Evolutionary conservation across 306 rosid genomes (phyloP), one percentile per base, ranked within the genome.

Genomic region (Quercus suber): DNA sequence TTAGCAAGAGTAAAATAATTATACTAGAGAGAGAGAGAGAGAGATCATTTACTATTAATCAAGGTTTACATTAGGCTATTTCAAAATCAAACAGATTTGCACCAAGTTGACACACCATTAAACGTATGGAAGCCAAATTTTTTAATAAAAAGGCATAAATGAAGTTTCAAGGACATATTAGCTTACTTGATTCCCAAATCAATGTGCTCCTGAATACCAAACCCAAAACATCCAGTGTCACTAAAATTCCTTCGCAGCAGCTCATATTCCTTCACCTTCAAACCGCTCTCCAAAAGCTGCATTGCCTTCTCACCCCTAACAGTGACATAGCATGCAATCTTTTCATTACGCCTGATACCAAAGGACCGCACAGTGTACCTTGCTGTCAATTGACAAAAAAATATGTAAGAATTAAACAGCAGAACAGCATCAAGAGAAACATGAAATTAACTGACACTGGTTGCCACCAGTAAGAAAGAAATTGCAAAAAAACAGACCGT

Each of bases 271-370:
- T 91, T 93, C 53, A 89, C 94, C 88, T 93, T 91, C 75, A 93
- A 81, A 3, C 98, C 98, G 80, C 94, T 91, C 80, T 93, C 98
- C 88, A 91, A 82, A 25, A 91, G 97, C 59, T 91, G 94, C 92
- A 91, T 91, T 1, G 98, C 98, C 86, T 93, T 93, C 17, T 93
- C 98, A 18, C 97, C 97, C 82, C 94, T 88, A 6, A 89, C 97
- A 74, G 94, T 93, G 33, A 93, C 98, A 73, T 93, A 86, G 89
- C 98, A 93, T 0, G 97, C 98, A 82, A 93, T 93, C 88, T 93
- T 93, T 64, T 93, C 98, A 79, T 93, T 93, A 71, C 93, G 83
- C 64, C 97, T 88, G 60, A 93, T 93, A 9, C 97, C 98, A 64
- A 91, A 93, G 21, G 94, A 89, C 7, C 97, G 75, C 2, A 93